Evolutionary conservation across 371 early-diverging fungal species (phyloP).

Genomic region (Zopfochytrium polystomum): DNA sequence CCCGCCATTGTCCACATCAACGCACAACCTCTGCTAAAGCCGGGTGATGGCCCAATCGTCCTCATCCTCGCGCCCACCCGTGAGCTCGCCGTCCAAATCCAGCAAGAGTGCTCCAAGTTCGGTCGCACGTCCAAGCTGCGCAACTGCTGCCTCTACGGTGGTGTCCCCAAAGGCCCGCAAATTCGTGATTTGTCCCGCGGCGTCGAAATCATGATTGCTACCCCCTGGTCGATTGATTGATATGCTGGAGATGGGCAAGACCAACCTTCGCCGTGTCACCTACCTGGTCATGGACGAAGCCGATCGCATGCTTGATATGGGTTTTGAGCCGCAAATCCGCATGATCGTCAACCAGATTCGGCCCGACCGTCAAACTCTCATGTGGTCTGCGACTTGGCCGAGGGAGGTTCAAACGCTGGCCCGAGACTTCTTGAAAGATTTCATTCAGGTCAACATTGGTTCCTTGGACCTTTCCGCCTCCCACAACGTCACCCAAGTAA

Average conservation of each 20-base stretch:
- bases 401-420: constrained; percentile 95
- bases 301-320: constrained; percentile 86
- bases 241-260: too few relatives aligned
- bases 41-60: too few relatives aligned
- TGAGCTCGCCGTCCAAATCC: too few relatives aligned
- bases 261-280: constrained; percentile 92
- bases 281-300: constrained; percentile 97
- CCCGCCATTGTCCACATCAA: too few relatives aligned
- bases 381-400: constrained; percentile 99
- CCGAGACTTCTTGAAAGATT: constrained; percentile 88
- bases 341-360: constrained; percentile 98
- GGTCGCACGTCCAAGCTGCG: constrained; percentile 86
- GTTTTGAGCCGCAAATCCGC: constrained; percentile 99
- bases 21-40: too few relatives aligned
- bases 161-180: constrained; percentile 94
- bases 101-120: too few relatives aligned
- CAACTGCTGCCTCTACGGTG: constrained; percentile 95
- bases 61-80: too few relatives aligned
- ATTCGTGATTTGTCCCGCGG: constrained; percentile 85
- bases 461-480: constrained; percentile 82
- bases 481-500: constrained; percentile 59
- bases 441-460: too few relatives aligned
- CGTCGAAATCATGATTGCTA: constrained; percentile 97
- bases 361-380: constrained; percentile 97
- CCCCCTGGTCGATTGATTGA: constrained; percentile 99